Evolutionary conservation across 2,329 filamentous ascomycete species (phyloP).

Genomic region (Diaporthe humulicola): DNA sequence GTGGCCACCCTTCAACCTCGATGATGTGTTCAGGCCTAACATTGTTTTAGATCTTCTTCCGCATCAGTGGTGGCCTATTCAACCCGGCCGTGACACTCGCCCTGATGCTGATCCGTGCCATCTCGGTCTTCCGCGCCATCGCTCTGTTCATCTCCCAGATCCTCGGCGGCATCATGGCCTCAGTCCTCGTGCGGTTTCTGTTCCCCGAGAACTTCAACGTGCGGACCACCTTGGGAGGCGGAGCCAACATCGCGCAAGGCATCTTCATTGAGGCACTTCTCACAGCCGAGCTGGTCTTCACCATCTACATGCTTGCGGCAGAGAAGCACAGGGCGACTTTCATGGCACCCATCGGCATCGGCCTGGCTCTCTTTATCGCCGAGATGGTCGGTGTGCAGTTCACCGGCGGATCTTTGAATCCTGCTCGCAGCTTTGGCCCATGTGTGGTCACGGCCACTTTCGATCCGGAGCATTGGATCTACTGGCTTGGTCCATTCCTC

Average conservation of each 20-base stretch:
- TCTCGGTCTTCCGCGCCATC: conserved; percentile 64
- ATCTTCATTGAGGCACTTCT: conserved; percentile 78
- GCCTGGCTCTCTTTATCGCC: conserved; percentile 76
- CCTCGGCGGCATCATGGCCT: conserved; percentile 69
- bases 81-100: conserved; percentile 65
- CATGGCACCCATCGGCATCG: conserved; percentile 79
- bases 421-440: conserved; percentile 64
- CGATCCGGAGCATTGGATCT: conserved; percentile 65
- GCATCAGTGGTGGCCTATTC: conserved; percentile 59
- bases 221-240: conserved; percentile 68
- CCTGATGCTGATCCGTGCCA: conserved; percentile 69
- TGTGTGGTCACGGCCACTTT: conserved; percentile 58
- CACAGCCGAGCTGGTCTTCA: conserved; percentile 73
- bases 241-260: conserved; percentile 66
- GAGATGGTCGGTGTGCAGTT: conserved; percentile 60
- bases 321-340: conserved; percentile 82
- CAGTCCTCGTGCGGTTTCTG: conserved; percentile 69
- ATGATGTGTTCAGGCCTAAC: neutral
- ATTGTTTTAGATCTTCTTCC: conserved; percentile 54
- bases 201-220: conserved; percentile 66
- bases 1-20: neutral
- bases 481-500: conserved; percentile 66
- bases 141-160: conserved; percentile 70
- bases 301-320: conserved; percentile 77
- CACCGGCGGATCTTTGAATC: conserved; percentile 64